Evolutionary conservation across 176 grass and related monocot species (phyloP).

Genomic region (Oropetium thomaeum): DNA sequence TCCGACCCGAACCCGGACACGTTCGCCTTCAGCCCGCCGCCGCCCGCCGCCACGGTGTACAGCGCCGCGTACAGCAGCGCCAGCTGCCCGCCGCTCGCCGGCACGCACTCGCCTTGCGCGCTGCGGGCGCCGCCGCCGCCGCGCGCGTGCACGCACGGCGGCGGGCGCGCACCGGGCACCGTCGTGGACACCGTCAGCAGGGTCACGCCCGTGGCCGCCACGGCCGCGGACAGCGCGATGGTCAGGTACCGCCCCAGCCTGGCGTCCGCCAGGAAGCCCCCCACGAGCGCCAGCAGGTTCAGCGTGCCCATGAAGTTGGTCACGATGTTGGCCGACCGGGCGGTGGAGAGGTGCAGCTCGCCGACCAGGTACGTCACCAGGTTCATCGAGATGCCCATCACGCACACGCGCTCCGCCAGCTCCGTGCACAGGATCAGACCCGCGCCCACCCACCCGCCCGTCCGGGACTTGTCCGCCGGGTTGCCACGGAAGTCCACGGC

Average conservation of each 20-base stretch:
- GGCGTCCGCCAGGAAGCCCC: slow-evolving; percentile 74
- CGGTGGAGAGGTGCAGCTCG: slow-evolving; percentile 56
- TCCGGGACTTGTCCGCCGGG: slow-evolving; percentile 65
- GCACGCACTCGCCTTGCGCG: slow-evolving; percentile 40
- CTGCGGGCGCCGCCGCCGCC: neutral
- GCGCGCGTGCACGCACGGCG: slow-evolving; percentile 40
- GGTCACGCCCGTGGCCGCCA: slow-evolving; percentile 45
- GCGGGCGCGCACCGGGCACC: slow-evolving; percentile 47
- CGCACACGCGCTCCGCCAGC: slow-evolving; percentile 74
- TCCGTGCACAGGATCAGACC: slow-evolving; percentile 81
- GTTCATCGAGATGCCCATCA: slow-evolving; percentile 82
- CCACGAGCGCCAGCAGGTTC: slow-evolving; percentile 58
- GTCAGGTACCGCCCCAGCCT: slow-evolving; percentile 71
- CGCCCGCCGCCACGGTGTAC: slow-evolving; percentile 60
- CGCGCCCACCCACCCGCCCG: slow-evolving; percentile 83
- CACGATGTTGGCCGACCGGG: slow-evolving; percentile 55
- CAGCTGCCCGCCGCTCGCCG: slow-evolving; percentile 47
- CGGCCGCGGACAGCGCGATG: slow-evolving; percentile 45
- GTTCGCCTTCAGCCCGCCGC: slow-evolving; percentile 53
- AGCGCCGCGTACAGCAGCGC: slow-evolving; percentile 67
- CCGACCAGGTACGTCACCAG: slow-evolving; percentile 63
- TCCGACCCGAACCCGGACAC: slow-evolving; percentile 72
- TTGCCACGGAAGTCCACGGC: slow-evolving; percentile 68
- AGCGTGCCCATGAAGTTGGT: slow-evolving; percentile 81
- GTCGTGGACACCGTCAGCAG: slow-evolving; percentile 51